These are phyloP conservation scores for Phylloporus rhodoxanthus DNA, from an alignment of 768 basidiomycete genomes.

Conservation along the genomic window DNA sequence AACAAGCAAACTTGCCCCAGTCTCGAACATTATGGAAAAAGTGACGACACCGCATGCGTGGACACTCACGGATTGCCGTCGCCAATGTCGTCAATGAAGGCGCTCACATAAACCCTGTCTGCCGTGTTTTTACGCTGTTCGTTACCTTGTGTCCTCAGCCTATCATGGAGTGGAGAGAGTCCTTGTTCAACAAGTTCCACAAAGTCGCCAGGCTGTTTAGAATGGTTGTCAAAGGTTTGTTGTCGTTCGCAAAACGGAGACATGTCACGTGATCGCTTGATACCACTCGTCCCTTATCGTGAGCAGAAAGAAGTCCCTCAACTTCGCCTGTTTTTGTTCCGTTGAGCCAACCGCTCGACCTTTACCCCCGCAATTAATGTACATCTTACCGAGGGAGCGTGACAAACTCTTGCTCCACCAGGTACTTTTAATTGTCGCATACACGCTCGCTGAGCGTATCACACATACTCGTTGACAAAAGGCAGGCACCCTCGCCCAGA, in stretches of 20 bases:
- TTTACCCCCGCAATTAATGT: slow-evolving; percentile 43
- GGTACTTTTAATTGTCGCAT: slow-evolving; percentile 25
- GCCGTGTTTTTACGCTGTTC: background rate
- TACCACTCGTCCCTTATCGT: slow-evolving; percentile 7
- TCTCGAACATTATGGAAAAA: slow-evolving; percentile 6
- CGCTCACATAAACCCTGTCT: slow-evolving; percentile 2
- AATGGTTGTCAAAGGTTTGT: too few species aligned
- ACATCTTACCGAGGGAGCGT: slow-evolving; percentile 67
- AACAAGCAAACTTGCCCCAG: slow-evolving; percentile 8
- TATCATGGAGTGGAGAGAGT: slow-evolving; percentile 10
- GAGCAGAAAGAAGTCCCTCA: background rate
- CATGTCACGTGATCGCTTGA: slow-evolving; percentile 6
- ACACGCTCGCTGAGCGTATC: background rate
- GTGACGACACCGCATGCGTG: slow-evolving; percentile 23
- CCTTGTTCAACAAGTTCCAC: background rate
- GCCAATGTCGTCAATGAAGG: background rate
- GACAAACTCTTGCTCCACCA: slow-evolving; percentile 74
- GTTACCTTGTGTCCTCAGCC: slow-evolving; percentile 7
- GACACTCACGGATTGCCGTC: background rate
- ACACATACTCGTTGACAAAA: slow-evolving; percentile 23
- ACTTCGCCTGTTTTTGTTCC: background rate
- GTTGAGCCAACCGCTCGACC: background rate
- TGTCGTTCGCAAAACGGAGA: too few species aligned
- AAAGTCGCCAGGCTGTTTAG: background rate
- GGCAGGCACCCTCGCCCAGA: slow-evolving; percentile 88